These are phyloP conservation scores for Withania somnifera DNA, from an alignment of 305 asterid genomes.

Conservation along the genomic window DNA sequence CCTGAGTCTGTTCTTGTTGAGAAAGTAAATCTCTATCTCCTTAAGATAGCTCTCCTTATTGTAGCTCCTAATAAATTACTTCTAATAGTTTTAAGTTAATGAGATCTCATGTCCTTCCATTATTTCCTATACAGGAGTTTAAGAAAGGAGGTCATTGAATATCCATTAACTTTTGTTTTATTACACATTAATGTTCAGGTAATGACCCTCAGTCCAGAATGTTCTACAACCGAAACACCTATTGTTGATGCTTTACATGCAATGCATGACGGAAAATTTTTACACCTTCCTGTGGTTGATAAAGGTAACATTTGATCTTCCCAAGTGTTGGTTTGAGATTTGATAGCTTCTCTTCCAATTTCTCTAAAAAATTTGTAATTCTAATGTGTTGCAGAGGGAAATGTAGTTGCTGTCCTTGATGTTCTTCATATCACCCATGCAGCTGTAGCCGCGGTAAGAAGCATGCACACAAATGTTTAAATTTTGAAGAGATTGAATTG, in stretches of 20 bases:
- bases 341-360: neutral
- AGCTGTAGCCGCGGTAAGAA: constrained; percentile 77
- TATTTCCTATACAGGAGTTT: neutral
- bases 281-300: constrained; percentile 89
- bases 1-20: constrained; percentile 75
- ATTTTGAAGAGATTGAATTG: neutral
- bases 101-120: neutral
- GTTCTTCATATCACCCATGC: constrained; percentile 87
- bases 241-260: constrained; percentile 97
- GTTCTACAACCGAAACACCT: constrained; percentile 75
- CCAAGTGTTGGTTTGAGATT: neutral
- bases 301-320: constrained; percentile 39
- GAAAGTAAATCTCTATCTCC: constrained; percentile 36
- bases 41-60: neutral
- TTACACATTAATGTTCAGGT: constrained; percentile 34
- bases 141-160: neutral
- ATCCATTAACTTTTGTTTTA: neutral
- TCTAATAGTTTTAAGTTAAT: neutral
- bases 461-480: constrained; percentile 1
- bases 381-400: constrained; percentile 49
- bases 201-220: constrained; percentile 96
- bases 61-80: neutral
- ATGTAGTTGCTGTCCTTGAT: constrained; percentile 65
- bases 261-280: constrained; percentile 91
- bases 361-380: neutral